Base-by-base conservation (phyloP, 768 basidiomycete species). In the Auriculariales sp. region DNA sequence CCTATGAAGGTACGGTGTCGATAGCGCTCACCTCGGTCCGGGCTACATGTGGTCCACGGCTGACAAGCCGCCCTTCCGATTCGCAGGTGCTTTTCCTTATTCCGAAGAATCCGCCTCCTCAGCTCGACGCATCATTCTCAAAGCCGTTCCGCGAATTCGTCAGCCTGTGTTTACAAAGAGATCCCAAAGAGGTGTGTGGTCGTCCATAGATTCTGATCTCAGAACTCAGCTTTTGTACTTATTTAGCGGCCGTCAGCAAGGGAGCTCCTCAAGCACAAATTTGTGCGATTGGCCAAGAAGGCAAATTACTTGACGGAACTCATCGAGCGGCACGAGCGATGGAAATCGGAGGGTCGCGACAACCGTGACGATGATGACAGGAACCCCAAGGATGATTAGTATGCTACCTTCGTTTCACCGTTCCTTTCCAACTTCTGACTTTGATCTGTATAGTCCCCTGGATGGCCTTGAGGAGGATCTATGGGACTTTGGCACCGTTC, bases 1-100 rank as follows among this genome's bases (percentile, higher is more conserved):
- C 95, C 95, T 4, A 98, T 99, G 95, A 98, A 98, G 76, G 94
- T 88, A 50, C 44, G 74, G n/a, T n/a, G n/a, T n/a, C n/a, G n/a
- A n/a, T n/a, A n/a, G n/a, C n/a, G n/a, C n/a, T n/a, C n/a, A n/a
- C n/a, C n/a, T n/a, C n/a, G n/a, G n/a, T n/a, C n/a, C n/a, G n/a
- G n/a, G n/a, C n/a, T n/a, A n/a, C n/a, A n/a, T n/a, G n/a, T n/a
- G n/a, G n/a, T n/a, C n/a, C n/a, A n/a, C n/a, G n/a, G n/a, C n/a
- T n/a, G n/a, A n/a, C n/a, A n/a, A n/a, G n/a, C n/a, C n/a, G n/a
- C n/a, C n/a, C n/a, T n/a, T n/a, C n/a, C n/a, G n/a, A 12, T 25
- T 28, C 22, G 25, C 56, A 94, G 91, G 92, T 97, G 29, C 73
- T 99, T 11, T 99, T 99, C 73, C 73, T 99, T 49, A 99, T 99